phyloP scores from a whole-genome alignment of 495 filamentous ascomycete genomes.

The Venustampulla echinocandica region DNA sequence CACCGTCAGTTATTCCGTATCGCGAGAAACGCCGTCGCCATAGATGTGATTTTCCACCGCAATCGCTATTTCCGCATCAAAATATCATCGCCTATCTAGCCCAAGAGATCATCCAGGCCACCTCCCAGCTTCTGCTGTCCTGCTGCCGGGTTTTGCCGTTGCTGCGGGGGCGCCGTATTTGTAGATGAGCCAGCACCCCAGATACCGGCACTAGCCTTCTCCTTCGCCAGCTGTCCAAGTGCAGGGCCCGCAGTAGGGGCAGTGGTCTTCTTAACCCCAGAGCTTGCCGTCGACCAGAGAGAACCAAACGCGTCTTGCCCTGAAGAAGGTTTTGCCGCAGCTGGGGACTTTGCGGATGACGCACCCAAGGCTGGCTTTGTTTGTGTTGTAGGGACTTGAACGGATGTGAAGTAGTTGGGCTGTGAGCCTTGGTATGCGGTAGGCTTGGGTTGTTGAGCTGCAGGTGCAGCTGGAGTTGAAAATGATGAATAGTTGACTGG shows the following conservation, averaged over 20 bases:
- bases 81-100: constrained; percentile 29
- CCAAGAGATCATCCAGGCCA: constrained; percentile 58
- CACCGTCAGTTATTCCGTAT: constrained; percentile 2
- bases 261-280: constrained; percentile 67
- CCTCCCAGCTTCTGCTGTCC: constrained; percentile 27
- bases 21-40: background rate
- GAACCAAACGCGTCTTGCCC: constrained; percentile 81
- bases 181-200: constrained; percentile 65
- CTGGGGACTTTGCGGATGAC: constrained; percentile 31
- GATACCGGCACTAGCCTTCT: constrained; percentile 87
- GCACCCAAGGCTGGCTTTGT: constrained; percentile 27
- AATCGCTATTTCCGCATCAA: background rate
- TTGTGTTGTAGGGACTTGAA: constrained; percentile 39
- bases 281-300: constrained; percentile 71
- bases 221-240: constrained; percentile 87
- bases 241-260: constrained; percentile 55
- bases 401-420: constrained; percentile 93
- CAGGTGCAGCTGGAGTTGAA: constrained; percentile 35
- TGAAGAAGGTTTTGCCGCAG: constrained; percentile 43
- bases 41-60: background rate
- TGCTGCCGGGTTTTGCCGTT: constrained; percentile 27
- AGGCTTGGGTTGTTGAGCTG: constrained; percentile 43
- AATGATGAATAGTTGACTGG: constrained; percentile 48
- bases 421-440: constrained; percentile 63
- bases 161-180: constrained; percentile 30